Evolutionary conservation across 352 stramenopile species (phyloP).

Genomic region (Phytophthora constricta): DNA sequence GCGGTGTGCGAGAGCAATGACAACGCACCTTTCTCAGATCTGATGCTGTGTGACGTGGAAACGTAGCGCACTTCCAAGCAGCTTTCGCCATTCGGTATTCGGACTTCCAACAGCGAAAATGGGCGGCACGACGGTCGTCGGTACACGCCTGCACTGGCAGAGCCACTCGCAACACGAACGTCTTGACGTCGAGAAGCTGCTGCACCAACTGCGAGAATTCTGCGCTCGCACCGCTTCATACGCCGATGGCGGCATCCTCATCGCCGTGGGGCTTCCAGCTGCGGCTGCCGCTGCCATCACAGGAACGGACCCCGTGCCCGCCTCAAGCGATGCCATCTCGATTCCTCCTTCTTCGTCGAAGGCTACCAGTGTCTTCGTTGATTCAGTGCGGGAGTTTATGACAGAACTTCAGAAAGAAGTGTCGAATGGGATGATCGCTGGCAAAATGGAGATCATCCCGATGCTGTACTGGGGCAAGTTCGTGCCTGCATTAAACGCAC

Average conservation of each 20-base stretch:
- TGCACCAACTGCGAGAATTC: constrained; percentile 49
- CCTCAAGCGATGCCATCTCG: constrained; percentile 2
- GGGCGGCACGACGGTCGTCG: constrained; percentile 43
- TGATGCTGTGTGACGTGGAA: constrained; percentile 23
- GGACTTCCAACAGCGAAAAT: constrained; percentile 5
- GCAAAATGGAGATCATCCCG: constrained; percentile 72
- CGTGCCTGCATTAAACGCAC: constrained; percentile 92
- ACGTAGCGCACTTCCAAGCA: constrained; percentile 7
- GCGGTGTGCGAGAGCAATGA: too few relatives aligned
- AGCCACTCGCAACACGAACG: constrained; percentile 48
- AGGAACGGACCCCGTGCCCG: neutral
- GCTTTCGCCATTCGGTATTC: neutral
- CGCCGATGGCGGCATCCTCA: constrained; percentile 43
- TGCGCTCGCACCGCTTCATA: constrained; percentile 53
- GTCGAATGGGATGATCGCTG: constrained; percentile 1
- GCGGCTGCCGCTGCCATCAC: constrained; percentile 16
- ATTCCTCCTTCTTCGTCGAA: constrained; percentile 21
- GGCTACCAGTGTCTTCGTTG: constrained; percentile 33
- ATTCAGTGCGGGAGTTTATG: constrained; percentile 47
- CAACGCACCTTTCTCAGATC: constrained; percentile 4
- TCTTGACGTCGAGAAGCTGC: constrained; percentile 42
- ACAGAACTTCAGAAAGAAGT: constrained; percentile 33
- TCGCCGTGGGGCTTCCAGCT: constrained; percentile 55
- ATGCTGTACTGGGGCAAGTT: constrained; percentile 95
- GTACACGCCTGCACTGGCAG: constrained; percentile 65